A percentile compares a stretch with the other conserved stretches of the same genome.
phyloP scores from a whole-genome alignment of 2,329 filamentous ascomycete genomes.

The Colletotrichum acutatum region DNA sequence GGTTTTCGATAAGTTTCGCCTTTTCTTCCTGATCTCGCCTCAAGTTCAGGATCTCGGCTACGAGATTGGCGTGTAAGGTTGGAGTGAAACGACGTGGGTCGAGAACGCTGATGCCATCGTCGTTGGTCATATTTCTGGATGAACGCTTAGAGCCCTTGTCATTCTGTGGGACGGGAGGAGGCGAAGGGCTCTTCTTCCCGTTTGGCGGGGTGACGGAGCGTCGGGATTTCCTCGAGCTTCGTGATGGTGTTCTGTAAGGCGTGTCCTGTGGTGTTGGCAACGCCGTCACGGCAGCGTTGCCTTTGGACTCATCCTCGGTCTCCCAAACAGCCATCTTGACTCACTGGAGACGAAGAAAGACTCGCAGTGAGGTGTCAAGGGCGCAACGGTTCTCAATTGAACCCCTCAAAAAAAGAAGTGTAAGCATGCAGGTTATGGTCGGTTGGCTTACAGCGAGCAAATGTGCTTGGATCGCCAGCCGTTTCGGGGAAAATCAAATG shows the following conservation, averaged over 20 bases:
- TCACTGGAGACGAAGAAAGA: conserved; percentile 1
- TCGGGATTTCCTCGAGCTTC: conserved; percentile 69
- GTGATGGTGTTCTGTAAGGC: conserved; percentile 78
- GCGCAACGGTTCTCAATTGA: conserved; percentile 27
- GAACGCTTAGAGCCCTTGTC: conserved; percentile 60
- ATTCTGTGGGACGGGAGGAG: conserved; percentile 57
- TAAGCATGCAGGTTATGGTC: conserved; percentile 25
- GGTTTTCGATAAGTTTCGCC: conserved; percentile 82
- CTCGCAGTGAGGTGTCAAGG: conserved; percentile 8
- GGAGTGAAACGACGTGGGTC: conserved; percentile 95
- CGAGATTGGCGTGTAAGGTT: conserved; percentile 91
- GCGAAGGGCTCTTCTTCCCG: conserved; percentile 66
- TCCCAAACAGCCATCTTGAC: conserved; percentile 67
- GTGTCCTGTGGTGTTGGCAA: conserved; percentile 79
- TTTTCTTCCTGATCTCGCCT: conserved; percentile 93
- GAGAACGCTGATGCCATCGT: conserved; percentile 79
- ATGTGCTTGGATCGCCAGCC: conserved; percentile 32
- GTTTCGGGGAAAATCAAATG: conserved; percentile 29
- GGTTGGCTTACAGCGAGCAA: conserved; percentile 19
- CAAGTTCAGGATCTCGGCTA: conserved; percentile 90
- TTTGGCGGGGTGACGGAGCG: conserved; percentile 73
- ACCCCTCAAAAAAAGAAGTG: conserved; percentile 18
- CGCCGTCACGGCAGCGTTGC: conserved; percentile 62
- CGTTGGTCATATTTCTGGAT: conserved; percentile 68
- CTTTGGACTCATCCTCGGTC: conserved; percentile 71